These are phyloP conservation scores for Kwoniella sp. DNA, from an alignment of 768 basidiomycete genomes.

Conservation along the genomic window DNA sequence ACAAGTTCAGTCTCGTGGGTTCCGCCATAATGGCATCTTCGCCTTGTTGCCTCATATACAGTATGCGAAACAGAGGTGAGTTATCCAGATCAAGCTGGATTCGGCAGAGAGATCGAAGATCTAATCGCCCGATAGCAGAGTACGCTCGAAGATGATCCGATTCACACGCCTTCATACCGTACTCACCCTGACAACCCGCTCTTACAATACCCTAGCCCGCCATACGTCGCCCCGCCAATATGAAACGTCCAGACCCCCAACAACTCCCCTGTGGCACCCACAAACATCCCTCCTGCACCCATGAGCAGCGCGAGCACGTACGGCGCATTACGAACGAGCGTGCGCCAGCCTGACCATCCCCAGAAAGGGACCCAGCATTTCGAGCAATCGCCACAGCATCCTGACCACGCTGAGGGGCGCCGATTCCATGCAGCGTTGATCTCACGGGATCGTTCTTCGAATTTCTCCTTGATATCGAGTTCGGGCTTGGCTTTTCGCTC, in stretches of 20 bases:
- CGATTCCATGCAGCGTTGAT: neutral
- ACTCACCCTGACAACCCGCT: constrained; percentile 6
- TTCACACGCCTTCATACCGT: too few relatives aligned
- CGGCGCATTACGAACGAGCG: constrained; percentile 2
- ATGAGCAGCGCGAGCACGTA: constrained; percentile 8
- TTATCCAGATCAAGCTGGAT: too few relatives aligned
- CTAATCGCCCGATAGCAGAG: too few relatives aligned
- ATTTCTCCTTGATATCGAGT: neutral
- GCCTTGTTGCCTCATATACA: too few relatives aligned
- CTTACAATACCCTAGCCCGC: constrained; percentile 17
- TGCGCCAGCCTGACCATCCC: constrained; percentile 5
- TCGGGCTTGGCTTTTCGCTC: neutral
- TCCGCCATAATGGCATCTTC: too few relatives aligned
- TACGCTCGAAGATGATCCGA: too few relatives aligned
- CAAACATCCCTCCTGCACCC: neutral
- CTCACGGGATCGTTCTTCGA: neutral
- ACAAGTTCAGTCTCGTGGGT: too few relatives aligned
- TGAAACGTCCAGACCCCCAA: constrained; percentile 15
- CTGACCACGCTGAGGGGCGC: neutral
- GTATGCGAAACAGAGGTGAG: too few relatives aligned
- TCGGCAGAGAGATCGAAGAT: too few relatives aligned
- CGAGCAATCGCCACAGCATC: neutral
- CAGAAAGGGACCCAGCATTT: neutral
- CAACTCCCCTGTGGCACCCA: constrained; percentile 14
- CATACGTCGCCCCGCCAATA: constrained; percentile 4